Base-by-base conservation (phyloP, 768 basidiomycete genomes). In the Serpula lacrymans region DNA sequence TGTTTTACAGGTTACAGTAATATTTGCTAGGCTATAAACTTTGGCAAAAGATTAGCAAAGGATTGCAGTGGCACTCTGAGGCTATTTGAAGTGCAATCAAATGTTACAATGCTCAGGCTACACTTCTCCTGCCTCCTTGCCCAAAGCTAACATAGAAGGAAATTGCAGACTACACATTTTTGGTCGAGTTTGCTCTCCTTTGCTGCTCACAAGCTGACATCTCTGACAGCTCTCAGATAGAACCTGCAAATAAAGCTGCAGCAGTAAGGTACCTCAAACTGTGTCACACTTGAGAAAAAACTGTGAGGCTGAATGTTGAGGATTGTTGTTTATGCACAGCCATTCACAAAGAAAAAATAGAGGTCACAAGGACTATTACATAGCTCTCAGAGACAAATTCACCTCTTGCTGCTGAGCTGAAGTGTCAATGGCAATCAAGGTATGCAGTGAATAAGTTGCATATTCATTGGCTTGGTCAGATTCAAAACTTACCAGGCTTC, bases 21-120 rank as follows among this genome's bases (percentile, higher is more conserved):
- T n/a, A n/a, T n/a, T n/a, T n/a, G n/a, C n/a, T n/a, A 62, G 64
- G 57, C 0, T 65, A 65, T 27, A 61, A 63, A 23, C 41, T 63
- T 20, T 48, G 59, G 13, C 49, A 48, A 30, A 57, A 64, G 39
- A 64, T 65, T 12, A 42, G 55, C 2, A 62, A 65, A 39, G 57
- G 48, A 0, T 39, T 65, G 1, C 49, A 57, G 32, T 39, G 44
- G 0, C 47, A 55, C 9, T 57, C 49, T 1, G 39, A 56, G 12
- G 56, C 61, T 2, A 58, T 65, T 30, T 41, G 39, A 6, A 57
- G 43, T n/a, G 57, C 60, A 1, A 45, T 65, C 13, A 31, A 29
- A 1, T 28, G 45, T 21, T 63, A 62, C 47, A 65, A 64, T 37
- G 25, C 26, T 0, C 46, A 43, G 10, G 58, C 60, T n/a, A n/a